A percentile compares a stretch with the other conserved stretches of the same genome.
Evolutionary conservation across 345 rosid species (phyloP).

Genomic region (Luvunga scandens): DNA sequence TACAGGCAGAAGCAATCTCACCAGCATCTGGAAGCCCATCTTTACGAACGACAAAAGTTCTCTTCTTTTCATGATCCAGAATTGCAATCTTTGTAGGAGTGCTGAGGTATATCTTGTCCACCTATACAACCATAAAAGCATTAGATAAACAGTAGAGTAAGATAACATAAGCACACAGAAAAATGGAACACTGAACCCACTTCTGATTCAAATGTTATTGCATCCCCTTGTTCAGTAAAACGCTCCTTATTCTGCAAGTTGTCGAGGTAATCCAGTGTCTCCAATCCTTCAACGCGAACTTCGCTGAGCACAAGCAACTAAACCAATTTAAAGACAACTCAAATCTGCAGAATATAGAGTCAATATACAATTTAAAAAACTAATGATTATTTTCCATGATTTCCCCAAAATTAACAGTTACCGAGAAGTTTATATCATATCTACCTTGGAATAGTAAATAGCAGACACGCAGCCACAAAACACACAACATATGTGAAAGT

Average conservation of each 20-base stretch:
- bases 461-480: background rate
- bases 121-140: constrained; percentile 32
- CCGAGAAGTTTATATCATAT: background rate
- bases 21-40: constrained; percentile 99
- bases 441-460: background rate
- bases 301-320: constrained; percentile 57
- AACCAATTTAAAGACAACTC: constrained; percentile 1
- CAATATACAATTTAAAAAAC: background rate
- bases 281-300: constrained; percentile 94
- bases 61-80: constrained; percentile 91
- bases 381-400: background rate
- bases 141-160: constrained; percentile 1
- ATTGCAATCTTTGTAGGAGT: constrained; percentile 93
- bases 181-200: constrained; percentile 37
- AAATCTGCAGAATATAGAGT: background rate
- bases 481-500: background rate
- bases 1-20: constrained; percentile 27
- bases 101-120: constrained; percentile 79
- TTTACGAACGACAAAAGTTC: constrained; percentile 88
- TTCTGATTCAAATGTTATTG: constrained; percentile 89
- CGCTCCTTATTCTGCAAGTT: constrained; percentile 79
- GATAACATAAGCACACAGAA: background rate
- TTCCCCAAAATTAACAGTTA: background rate
- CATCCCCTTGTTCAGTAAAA: constrained; percentile 93
- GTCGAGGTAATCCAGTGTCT: constrained; percentile 91